Percentiles rank a stretch among this genome's conserved stretches.
phyloP scores from a whole-genome alignment of 306 rosid species.

The Luffa aegyptiaca region DNA sequence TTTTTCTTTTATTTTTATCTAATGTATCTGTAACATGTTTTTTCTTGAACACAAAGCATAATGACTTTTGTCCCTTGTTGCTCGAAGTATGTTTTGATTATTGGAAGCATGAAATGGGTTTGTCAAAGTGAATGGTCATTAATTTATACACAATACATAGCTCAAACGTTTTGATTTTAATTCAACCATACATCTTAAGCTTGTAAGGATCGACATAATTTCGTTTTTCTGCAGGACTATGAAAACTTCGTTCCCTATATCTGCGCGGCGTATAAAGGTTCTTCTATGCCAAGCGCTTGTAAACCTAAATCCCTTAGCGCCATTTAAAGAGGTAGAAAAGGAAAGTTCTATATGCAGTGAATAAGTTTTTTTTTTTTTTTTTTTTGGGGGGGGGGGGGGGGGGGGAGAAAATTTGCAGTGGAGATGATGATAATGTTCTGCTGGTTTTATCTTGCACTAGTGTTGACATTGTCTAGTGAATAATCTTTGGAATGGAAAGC shows the following conservation, averaged over 20 bases:
- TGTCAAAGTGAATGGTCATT: neutral
- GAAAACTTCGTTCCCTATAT: slow-evolving; percentile 57
- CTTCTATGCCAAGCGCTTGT: slow-evolving; percentile 30
- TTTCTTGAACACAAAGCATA: neutral
- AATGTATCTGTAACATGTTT: neutral
- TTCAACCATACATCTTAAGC: neutral
- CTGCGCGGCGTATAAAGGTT: slow-evolving; percentile 67
- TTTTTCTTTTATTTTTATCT: neutral
- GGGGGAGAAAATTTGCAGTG: neutral
- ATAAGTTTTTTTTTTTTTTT: no score
- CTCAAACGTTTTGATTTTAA: neutral
- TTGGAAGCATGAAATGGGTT: neutral
- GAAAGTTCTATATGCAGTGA: slow-evolving; percentile 12
- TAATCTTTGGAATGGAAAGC: neutral
- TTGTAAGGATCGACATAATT: neutral
- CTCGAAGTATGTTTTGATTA: neutral
- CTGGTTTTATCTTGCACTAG: neutral
- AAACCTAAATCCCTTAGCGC: slow-evolving; percentile 21
- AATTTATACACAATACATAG: neutral
- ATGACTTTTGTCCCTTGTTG: neutral
- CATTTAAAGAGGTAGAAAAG: slow-evolving; percentile 8
- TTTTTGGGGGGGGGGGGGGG: no score
- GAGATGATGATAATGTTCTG: slow-evolving; percentile 13
- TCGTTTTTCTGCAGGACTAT: slow-evolving; percentile 46
- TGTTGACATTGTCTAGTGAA: neutral